Conservation (phyloP, 129 eudicot species). For the Flaveria ramosissima region DNA sequence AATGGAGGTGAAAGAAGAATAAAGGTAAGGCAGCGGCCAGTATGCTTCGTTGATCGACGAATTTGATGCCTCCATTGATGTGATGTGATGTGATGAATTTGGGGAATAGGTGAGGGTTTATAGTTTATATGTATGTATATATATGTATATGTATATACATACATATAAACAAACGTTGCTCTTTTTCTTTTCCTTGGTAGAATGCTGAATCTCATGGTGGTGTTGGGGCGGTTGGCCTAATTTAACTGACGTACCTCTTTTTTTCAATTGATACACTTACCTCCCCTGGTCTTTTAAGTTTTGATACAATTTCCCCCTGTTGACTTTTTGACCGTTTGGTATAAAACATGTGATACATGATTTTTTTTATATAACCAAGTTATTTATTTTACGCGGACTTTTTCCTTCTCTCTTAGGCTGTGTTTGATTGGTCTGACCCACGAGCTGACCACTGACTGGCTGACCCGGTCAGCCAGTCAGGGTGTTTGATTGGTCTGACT, state of each 20-base stretch:
- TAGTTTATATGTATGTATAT: conserved; percentile 6
- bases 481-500: too few relatives aligned
- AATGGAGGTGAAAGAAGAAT: conserved; percentile 60
- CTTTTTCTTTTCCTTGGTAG: conserved; percentile 15
- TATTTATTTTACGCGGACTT: too few relatives aligned
- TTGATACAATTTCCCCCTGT: background rate
- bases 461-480: too few relatives aligned
- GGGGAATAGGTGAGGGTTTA: conserved; percentile 16
- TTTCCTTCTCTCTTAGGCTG: too few relatives aligned
- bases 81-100: background rate
- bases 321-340: background rate
- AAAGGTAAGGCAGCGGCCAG: conserved; percentile 71
- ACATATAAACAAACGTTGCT: conserved; percentile 11
- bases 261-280: background rate
- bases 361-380: too few relatives aligned
- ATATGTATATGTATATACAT: background rate
- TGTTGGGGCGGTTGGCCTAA: conserved; percentile 54
- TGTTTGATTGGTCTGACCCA: too few relatives aligned
- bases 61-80: conserved; percentile 46
- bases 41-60: conserved; percentile 52
- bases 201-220: conserved; percentile 23
- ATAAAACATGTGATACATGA: too few relatives aligned
- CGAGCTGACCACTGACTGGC: too few relatives aligned
- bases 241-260: conserved; percentile 24
- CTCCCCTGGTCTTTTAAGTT: conserved; percentile 15